Base-by-base conservation (phyloP, 1,139 yeast genomes). In the Yamadazyma blattariae region DNA sequence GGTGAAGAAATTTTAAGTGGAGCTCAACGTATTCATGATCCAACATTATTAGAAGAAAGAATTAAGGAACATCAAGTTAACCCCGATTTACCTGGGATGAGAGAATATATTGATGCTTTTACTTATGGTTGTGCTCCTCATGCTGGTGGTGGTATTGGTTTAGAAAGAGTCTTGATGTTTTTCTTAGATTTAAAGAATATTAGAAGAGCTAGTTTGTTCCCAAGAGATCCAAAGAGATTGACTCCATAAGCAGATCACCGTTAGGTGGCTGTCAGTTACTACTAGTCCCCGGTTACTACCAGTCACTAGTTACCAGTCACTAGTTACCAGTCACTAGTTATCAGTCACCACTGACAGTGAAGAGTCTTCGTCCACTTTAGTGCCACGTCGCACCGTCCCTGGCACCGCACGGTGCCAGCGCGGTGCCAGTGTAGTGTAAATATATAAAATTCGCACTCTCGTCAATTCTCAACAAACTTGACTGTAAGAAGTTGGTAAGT, bases 111-210 rank as follows among this genome's bases (percentile, higher is more conserved):
- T 43, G 90, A 90, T 46, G 95, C 96, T 15, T 92, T 94, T 71
- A 70, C 77, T 32, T 90, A 84, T 59, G 99, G 97, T 15, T 92
- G 97, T 74, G 82, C 96, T 47, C 98, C 99, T 33, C 99, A 92
- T 54, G 99, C 96, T 18, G 99, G 99, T 61, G 99, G 98, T 69
- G 99, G 99, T 67, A 92, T 92, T 60, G 99, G 99, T 53, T 72
- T 92, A 49, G 99, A 92, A 70, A 87, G 99, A 72, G 98, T 92
- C 28, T 89, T 92, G 47, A 92, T 92, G 97, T 92, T 92, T 78
- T 92, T 77, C 80, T 77, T 92, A 61, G 98, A 88, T 57, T 75
- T 92, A 71, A 90, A 89, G 72, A 94, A 92, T 68, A 92, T 92
- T 52, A 87, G 99, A 67, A 85, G 97, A 61, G 97, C 99, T 17